Evolutionary conservation across 1,139 yeast genomes (phyloP).

Genomic region (Taphrina flavorubra): DNA sequence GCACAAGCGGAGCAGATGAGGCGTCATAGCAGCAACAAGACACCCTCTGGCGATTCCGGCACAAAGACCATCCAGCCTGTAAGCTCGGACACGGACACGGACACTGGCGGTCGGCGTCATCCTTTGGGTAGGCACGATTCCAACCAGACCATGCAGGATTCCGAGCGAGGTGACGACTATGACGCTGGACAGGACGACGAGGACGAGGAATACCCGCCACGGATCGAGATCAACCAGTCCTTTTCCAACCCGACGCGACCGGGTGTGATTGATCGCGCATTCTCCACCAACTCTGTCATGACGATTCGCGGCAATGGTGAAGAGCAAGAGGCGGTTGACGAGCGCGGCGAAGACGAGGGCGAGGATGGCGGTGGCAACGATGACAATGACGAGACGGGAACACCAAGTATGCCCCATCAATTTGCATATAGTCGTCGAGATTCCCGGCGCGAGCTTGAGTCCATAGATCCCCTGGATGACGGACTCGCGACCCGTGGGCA

Average conservation of each 20-base stretch:
- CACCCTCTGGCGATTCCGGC: conserved; percentile 1
- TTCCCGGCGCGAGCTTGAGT: neutral
- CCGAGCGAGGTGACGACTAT: neutral
- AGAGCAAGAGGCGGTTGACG: neutral
- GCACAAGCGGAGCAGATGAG: conserved; percentile 12
- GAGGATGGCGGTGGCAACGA: neutral
- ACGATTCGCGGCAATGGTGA: neutral
- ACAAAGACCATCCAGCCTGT: neutral
- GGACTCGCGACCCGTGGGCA: neutral
- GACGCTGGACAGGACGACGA: neutral
- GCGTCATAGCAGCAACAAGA: conserved; percentile 4
- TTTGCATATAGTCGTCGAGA: too few relatives aligned
- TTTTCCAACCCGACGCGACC: conserved; percentile 33
- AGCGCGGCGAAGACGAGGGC: neutral
- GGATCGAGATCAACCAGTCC: conserved; percentile 15
- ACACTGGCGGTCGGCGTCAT: neutral
- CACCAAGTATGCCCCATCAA: neutral
- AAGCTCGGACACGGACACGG: neutral
- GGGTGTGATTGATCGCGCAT: conserved; percentile 6
- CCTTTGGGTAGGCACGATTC: neutral
- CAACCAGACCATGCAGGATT: neutral
- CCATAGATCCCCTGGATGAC: neutral
- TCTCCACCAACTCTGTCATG: conserved; percentile 14
- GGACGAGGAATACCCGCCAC: conserved; percentile 22
- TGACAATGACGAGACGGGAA: neutral